These are phyloP conservation scores for Boletellus deceptivus DNA, from an alignment of 1,284 basidiomycete genomes.

Conservation along the genomic window DNA sequence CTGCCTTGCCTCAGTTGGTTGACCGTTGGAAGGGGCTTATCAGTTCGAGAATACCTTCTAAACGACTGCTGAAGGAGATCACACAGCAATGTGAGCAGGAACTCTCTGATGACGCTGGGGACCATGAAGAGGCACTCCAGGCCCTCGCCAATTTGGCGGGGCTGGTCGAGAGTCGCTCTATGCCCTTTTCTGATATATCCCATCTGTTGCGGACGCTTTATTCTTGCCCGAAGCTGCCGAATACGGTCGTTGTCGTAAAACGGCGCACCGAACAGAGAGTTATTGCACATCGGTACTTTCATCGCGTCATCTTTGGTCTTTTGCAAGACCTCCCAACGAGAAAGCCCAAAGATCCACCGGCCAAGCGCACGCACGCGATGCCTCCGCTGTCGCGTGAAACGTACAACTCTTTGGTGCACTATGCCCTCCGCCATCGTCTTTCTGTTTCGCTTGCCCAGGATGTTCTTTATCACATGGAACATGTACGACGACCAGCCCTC, in stretches of 20 bases:
- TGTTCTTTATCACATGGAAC: constrained; percentile 56
- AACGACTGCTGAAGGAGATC: constrained; percentile 29
- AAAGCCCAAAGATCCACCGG: constrained; percentile 22
- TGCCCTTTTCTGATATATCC: constrained; percentile 45
- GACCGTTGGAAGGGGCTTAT: constrained; percentile 23
- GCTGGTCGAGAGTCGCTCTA: constrained; percentile 47
- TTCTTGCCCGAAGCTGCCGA: constrained; percentile 45
- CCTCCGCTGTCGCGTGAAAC: constrained; percentile 43
- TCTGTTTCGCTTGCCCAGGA: constrained; percentile 46
- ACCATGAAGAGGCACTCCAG: constrained; percentile 42
- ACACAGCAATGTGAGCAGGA: constrained; percentile 23
- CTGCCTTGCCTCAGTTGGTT: constrained; percentile 11
- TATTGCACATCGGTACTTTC: constrained; percentile 56
- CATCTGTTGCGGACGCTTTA: constrained; percentile 49
- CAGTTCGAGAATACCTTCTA: constrained; percentile 20
- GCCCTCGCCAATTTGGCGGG: constrained; percentile 57
- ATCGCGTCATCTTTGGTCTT: constrained; percentile 51
- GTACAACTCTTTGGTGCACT: constrained; percentile 65
- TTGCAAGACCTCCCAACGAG: constrained; percentile 24
- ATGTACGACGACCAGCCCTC: constrained; percentile 38
- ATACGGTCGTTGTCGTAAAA: constrained; percentile 44
- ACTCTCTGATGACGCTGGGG: constrained; percentile 14
- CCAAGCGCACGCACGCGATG: constrained; percentile 14
- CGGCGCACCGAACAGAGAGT: constrained; percentile 32
- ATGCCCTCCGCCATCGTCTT: constrained; percentile 58